phyloP scores from a whole-genome alignment of 805 yeast genomes.

The Kuraishia floccosa region DNA sequence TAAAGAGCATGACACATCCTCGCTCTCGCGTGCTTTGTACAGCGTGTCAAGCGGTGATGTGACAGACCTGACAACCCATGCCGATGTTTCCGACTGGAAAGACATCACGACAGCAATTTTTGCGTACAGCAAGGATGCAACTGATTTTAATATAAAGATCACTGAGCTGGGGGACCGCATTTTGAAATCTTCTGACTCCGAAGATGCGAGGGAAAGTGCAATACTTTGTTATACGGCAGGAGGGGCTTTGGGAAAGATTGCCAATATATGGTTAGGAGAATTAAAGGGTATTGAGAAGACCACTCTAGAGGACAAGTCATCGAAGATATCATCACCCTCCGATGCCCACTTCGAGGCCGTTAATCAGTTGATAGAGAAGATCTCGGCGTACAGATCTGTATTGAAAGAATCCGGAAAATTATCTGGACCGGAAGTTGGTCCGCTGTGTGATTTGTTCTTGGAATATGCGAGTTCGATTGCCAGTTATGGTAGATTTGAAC shows the following conservation, averaged over 20 bases:
- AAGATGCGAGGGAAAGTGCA: constrained; percentile 56
- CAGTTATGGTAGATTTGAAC: constrained; percentile 70
- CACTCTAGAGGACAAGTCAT: constrained; percentile 34
- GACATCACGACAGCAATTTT: constrained; percentile 62
- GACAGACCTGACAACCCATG: constrained; percentile 66
- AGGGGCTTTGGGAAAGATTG: constrained; percentile 65
- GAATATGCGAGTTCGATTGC: constrained; percentile 79
- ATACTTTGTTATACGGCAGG: constrained; percentile 73
- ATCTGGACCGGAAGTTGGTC: constrained; percentile 31
- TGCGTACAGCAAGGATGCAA: constrained; percentile 36
- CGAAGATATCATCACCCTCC: constrained; percentile 44
- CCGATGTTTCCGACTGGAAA: constrained; percentile 75
- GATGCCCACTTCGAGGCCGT: constrained; percentile 80
- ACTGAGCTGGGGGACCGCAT: constrained; percentile 73
- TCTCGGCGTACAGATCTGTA: constrained; percentile 59
- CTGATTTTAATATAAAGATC: constrained; percentile 42
- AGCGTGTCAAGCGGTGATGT: constrained; percentile 42
- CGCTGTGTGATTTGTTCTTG: constrained; percentile 49
- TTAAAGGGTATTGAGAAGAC: constrained; percentile 27
- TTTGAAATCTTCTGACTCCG: constrained; percentile 23
- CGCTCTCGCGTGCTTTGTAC: constrained; percentile 66
- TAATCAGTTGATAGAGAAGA: constrained; percentile 73
- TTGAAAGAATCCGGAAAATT: constrained; percentile 21
- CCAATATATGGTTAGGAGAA: constrained; percentile 79
- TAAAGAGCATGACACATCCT: constrained; percentile 34